Base-by-base conservation (phyloP, 2,329 filamentous ascomycete species). In the Aspergillus spinulosporus region DNA sequence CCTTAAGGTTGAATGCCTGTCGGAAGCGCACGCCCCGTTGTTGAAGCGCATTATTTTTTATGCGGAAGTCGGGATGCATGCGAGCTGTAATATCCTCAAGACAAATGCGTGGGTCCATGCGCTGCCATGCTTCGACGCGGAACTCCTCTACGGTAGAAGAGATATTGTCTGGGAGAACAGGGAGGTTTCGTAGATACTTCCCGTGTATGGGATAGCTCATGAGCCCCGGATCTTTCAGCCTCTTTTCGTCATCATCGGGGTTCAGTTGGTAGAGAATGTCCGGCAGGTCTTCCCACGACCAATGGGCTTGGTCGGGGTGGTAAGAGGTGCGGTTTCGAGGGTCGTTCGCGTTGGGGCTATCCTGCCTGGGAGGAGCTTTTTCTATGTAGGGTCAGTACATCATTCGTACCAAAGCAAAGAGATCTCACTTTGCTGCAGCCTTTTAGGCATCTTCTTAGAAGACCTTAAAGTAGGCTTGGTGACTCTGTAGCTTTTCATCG, bases 101-200 rank as follows among this genome's bases (percentile, higher is more conserved):
- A 5, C 51, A 55, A 48, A 72, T 68, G 3, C 68, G 62, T 5
- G 58, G 47, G 51, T 72, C 70, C 1, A 68, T 48, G 3, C 70
- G 64, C 53, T 65, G 58, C 70, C 70, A 73, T 6, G 70, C 64
- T 40, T 72, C 70, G 32, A 68, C 68, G 2, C 68, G 58, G 40
- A 65, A 69, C 36, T 66, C 66, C 51, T 69, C 67, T 11, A 72
- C 67, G n/a, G 66, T 57, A 4, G 64, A 62, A 0, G 67, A 63
- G 15, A 72, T 69, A 3, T 66, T 61, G 45, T 69, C 64, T 1
- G 70, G 70, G 8, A 73, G 58, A 9, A 70, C 59, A 1, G 60
- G 56, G 11, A 71, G 60, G 2, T 55, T 39, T 3, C 61, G 56
- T 5, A 72, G 5, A 1, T 29, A 28, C 36, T 51, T 44, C 4